A percentile compares a stretch with the other conserved stretches of the same genome.
Evolutionary conservation across 2,329 filamentous ascomycete species (phyloP).

Genomic region (Onygenales sp.): DNA sequence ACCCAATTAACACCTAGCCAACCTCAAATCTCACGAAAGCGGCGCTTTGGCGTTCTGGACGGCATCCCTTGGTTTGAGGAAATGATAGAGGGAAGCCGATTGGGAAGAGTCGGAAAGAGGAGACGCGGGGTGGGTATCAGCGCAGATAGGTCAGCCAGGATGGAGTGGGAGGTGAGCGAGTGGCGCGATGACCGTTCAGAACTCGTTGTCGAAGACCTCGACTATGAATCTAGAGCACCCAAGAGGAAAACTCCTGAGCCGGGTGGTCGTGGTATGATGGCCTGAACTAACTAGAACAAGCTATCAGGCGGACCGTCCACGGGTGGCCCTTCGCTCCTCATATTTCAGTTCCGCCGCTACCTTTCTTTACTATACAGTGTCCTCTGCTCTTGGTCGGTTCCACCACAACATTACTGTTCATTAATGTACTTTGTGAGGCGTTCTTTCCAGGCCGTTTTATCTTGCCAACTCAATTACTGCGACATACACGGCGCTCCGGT

Average conservation of each 20-base stretch:
- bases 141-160: constrained; percentile 53
- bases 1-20: constrained; percentile 6
- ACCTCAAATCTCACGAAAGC: constrained; percentile 23
- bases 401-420: too few relatives aligned
- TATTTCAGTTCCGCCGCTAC: too few relatives aligned
- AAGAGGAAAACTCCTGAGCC: constrained; percentile 13
- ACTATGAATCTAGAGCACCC: background rate
- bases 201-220: constrained; percentile 4
- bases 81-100: constrained; percentile 63
- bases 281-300: background rate
- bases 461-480: too few relatives aligned
- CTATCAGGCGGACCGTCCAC: background rate
- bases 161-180: constrained; percentile 81
- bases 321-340: too few relatives aligned
- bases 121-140: constrained; percentile 50
- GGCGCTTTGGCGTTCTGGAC: constrained; percentile 28
- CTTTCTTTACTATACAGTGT: too few relatives aligned
- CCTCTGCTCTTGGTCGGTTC: too few relatives aligned
- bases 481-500: too few relatives aligned
- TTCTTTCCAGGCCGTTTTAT: too few relatives aligned
- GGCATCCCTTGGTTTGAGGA: constrained; percentile 80
- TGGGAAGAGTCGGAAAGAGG: constrained; percentile 57
- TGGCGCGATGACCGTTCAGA: constrained; percentile 44
- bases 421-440: too few relatives aligned
- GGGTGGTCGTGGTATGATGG: constrained; percentile 1